These are phyloP conservation scores for Scleroderma bovista DNA, from an alignment of 768 basidiomycete species.

Conservation along the genomic window DNA sequence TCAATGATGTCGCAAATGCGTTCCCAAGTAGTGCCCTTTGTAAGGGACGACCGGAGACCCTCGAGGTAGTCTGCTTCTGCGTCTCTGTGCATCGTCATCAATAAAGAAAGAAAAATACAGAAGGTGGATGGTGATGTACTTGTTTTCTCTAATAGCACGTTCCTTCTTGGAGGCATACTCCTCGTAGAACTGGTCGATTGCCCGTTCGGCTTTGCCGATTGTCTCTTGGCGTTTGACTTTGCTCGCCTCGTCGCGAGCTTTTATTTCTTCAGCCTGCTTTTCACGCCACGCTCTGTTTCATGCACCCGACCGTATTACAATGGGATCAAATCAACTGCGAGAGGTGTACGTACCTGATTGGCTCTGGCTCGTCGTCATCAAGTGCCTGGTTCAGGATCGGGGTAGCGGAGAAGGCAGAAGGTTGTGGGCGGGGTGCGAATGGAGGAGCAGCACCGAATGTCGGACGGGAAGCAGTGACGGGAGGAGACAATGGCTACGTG, in stretches of 20 bases:
- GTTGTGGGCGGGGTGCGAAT: constrained; percentile 75
- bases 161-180: constrained; percentile 86
- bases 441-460: constrained; percentile 47
- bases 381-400: constrained; percentile 66
- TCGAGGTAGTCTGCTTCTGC: constrained; percentile 78
- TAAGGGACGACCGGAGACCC: constrained; percentile 66
- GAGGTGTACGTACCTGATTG: constrained; percentile 59
- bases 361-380: constrained; percentile 79
- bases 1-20: constrained; percentile 84
- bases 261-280: constrained; percentile 80
- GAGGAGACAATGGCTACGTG: constrained; percentile 30
- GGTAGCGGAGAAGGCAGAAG: constrained; percentile 63
- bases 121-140: constrained; percentile 41
- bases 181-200: constrained; percentile 89
- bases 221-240: constrained; percentile 75
- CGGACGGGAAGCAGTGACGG: constrained; percentile 22
- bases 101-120: neutral
- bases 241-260: constrained; percentile 74
- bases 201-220: constrained; percentile 74
- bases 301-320: neutral
- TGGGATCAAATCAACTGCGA: neutral
- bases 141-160: constrained; percentile 89
- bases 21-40: constrained; percentile 92
- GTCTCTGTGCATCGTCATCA: constrained; percentile 49
- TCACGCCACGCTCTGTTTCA: constrained; percentile 77